Percentiles rank a stretch among this genome's conserved stretches.
Evolutionary conservation across 495 filamentous ascomycete species (phyloP).

Genomic region (Jackrogersella multiformis): DNA sequence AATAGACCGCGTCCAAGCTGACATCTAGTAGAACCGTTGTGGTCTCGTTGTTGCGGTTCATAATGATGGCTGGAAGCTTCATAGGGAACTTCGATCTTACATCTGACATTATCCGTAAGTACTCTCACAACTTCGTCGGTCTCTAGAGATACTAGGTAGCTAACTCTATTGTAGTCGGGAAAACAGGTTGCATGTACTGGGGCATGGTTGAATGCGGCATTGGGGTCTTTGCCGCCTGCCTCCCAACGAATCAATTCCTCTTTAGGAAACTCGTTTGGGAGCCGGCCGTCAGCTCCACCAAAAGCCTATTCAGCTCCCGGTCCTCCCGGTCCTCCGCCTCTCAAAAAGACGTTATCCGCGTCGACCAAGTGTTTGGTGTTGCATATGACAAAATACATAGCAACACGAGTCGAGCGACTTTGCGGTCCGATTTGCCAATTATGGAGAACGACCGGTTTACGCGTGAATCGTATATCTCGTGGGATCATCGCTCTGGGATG

Average conservation of each 20-base stretch:
- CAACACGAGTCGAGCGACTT: conserved; percentile 8
- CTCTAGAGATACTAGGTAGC: not conserved
- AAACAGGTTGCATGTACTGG: conserved; percentile 39
- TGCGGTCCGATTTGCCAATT: not conserved
- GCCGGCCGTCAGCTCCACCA: conserved; percentile 11
- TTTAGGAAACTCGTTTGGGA: conserved; percentile 26
- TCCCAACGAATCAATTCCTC: conserved; percentile 36
- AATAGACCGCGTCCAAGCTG: not conserved
- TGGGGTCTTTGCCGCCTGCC: conserved; percentile 37
- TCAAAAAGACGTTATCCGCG: conserved; percentile 6
- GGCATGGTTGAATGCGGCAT: conserved; percentile 40
- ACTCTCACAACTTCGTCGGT: not conserved
- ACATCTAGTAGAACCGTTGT: conserved; percentile 17
- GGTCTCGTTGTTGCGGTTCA: conserved; percentile 29
- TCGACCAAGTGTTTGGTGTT: conserved; percentile 9
- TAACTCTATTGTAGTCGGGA: conserved; percentile 13
- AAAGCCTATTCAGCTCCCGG: conserved; percentile 24
- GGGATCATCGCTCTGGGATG: too few species aligned
- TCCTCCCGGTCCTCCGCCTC: not conserved
- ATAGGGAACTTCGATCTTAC: conserved; percentile 16
- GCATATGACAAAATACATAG: conserved; percentile 9
- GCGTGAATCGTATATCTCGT: not conserved
- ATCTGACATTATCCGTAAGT: conserved; percentile 36
- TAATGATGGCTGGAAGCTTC: conserved; percentile 31
- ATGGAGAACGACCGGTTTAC: not conserved